Percentiles rank a stretch among this genome's conserved stretches.
phyloP scores from a whole-genome alignment of 495 filamentous ascomycete species.

The Peziza echinospora region DNA sequence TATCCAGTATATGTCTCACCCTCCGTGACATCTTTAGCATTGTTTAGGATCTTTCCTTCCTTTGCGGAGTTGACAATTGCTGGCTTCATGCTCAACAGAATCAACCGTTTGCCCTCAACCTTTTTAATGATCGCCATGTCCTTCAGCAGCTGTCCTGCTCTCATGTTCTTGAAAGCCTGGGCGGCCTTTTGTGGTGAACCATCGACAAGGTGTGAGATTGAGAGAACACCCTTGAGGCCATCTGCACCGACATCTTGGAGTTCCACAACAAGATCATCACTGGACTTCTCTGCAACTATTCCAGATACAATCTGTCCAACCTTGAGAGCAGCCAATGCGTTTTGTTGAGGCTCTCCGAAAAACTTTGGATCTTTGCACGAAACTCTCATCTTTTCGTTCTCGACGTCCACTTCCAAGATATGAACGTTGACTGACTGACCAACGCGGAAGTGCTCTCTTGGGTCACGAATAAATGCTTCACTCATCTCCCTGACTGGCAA shows the following conservation, averaged over 20 bases:
- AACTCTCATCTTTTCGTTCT: conserved; percentile 50
- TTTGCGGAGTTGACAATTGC: conserved; percentile 55
- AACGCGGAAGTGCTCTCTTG: conserved; percentile 62
- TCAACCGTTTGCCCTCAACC: conserved; percentile 44
- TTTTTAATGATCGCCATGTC: conserved; percentile 74
- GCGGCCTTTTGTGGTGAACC: conserved; percentile 50
- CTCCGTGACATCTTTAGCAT: conserved; percentile 46
- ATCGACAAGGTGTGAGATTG: conserved; percentile 60
- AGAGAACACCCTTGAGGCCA: conserved; percentile 51
- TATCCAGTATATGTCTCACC: conserved; percentile 56
- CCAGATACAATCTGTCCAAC: conserved; percentile 51
- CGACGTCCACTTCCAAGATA: conserved; percentile 53
- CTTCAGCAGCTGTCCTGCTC: conserved; percentile 55
- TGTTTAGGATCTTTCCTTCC: conserved; percentile 37
- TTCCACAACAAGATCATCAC: conserved; percentile 56
- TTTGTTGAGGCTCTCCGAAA: conserved; percentile 52
- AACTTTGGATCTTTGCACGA: conserved; percentile 76
- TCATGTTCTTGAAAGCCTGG: conserved; percentile 52
- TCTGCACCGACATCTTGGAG: conserved; percentile 31
- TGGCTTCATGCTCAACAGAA: conserved; percentile 58
- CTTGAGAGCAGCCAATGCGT: conserved; percentile 46
- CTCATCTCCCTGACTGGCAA: conserved; percentile 92
- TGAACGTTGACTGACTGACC: conserved; percentile 84
- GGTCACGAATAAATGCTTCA: conserved; percentile 80
- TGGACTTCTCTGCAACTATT: conserved; percentile 64